These are phyloP conservation scores for Thalia dealbata DNA, from an alignment of 176 grass and related monocot species.

Conservation along the genomic window DNA sequence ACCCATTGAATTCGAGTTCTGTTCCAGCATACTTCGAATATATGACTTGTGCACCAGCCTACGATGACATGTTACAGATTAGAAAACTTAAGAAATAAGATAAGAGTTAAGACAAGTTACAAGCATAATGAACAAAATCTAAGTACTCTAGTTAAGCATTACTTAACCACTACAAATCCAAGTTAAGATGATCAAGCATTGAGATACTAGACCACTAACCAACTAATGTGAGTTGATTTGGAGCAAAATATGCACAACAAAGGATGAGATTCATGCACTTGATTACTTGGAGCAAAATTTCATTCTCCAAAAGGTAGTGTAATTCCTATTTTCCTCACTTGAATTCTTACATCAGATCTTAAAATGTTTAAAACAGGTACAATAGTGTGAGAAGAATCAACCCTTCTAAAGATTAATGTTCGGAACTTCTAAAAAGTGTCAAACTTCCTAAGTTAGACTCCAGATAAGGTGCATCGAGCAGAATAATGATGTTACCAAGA, in stretches of 20 bases:
- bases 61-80: background rate
- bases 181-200: background rate
- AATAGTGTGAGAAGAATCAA: background rate
- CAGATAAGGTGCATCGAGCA: background rate
- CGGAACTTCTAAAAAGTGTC: background rate
- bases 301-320: background rate
- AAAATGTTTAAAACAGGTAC: background rate
- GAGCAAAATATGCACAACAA: background rate
- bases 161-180: background rate
- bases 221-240: background rate
- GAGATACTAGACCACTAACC: background rate
- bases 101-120: background rate
- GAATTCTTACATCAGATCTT: background rate
- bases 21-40: conserved; percentile 20
- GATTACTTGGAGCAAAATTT: no score
- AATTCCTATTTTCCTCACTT: background rate
- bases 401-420: background rate
- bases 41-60: conserved; percentile 2
- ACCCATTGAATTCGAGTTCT: conserved; percentile 11
- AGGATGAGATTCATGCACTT: no score
- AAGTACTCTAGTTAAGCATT: no score
- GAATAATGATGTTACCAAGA: background rate
- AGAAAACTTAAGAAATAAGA: background rate
- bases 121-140: background rate
- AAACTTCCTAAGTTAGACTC: background rate